Percentiles rank a stretch among this genome's conserved stretches.
These are phyloP conservation scores for Gentiana dahurica DNA, from an alignment of 257 asterid genomes.

Conservation along the genomic window DNA sequence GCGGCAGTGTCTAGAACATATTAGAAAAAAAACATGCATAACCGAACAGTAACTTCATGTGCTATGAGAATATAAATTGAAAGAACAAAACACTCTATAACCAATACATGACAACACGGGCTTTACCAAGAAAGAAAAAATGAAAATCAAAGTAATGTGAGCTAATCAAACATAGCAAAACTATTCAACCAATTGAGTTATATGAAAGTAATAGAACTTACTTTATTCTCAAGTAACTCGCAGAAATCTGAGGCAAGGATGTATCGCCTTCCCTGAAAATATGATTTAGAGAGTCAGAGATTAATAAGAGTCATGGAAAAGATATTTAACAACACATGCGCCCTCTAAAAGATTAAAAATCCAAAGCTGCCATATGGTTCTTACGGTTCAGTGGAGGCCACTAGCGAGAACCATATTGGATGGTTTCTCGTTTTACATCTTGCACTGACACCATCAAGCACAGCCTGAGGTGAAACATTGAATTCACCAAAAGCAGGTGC, in stretches of 20 bases:
- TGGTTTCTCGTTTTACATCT: slow-evolving; percentile 40
- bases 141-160: too few relatives aligned
- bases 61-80: too few relatives aligned
- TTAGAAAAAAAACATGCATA: too few relatives aligned
- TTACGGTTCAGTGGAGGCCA: slow-evolving; percentile 70
- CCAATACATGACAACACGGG: too few relatives aligned
- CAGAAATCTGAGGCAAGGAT: slow-evolving; percentile 79
- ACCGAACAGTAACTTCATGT: too few relatives aligned
- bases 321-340: background rate
- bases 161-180: too few relatives aligned
- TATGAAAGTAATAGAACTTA: slow-evolving; percentile 19
- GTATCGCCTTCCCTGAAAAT: slow-evolving; percentile 58
- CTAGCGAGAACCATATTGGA: slow-evolving; percentile 84
- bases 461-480: slow-evolving; percentile 52
- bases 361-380: slow-evolving; percentile 13
- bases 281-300: slow-evolving; percentile 17
- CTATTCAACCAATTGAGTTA: too few relatives aligned
- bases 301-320: slow-evolving; percentile 6
- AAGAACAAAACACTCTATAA: too few relatives aligned
- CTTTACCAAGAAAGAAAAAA: too few relatives aligned
- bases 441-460: slow-evolving; percentile 49
- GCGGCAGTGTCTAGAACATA: too few relatives aligned
- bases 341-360: background rate
- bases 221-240: slow-evolving; percentile 78
- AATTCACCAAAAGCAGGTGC: slow-evolving; percentile 37